Conservation (phyloP, 2,329 filamentous ascomycete genomes). For the Pseudocercospora cruenta region DNA sequence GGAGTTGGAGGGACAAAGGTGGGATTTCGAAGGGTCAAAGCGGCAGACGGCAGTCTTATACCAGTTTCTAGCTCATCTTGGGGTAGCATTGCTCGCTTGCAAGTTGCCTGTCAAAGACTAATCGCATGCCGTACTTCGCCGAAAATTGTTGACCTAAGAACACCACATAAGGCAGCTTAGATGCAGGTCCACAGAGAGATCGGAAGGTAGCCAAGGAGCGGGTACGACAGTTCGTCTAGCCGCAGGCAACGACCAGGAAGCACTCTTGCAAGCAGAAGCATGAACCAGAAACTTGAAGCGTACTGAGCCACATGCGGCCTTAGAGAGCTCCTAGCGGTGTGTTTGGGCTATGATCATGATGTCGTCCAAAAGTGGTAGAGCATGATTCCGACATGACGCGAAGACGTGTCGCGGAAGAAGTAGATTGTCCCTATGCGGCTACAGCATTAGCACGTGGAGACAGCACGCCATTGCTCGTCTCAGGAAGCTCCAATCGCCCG, state of each 20-base stretch:
- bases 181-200: slow-evolving; percentile 19
- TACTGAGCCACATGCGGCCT: slow-evolving; percentile 8
- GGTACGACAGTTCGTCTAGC: slow-evolving; percentile 15
- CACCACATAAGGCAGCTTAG: slow-evolving; percentile 2
- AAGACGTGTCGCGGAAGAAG: slow-evolving; percentile 18
- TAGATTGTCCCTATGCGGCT: slow-evolving; percentile 6
- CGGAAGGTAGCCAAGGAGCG: slow-evolving; percentile 11
- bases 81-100: neutral
- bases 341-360: slow-evolving; percentile 16
- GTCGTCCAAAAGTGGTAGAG: slow-evolving; percentile 17
- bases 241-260: slow-evolving; percentile 18
- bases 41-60: slow-evolving; percentile 17
- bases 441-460: slow-evolving; percentile 11
- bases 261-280: slow-evolving; percentile 3
- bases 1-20: slow-evolving; percentile 4
- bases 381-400: slow-evolving; percentile 12
- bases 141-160: slow-evolving; percentile 13
- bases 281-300: slow-evolving; percentile 5
- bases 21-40: neutral
- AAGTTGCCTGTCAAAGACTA: slow-evolving; percentile 9
- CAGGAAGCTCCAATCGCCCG: neutral
- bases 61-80: neutral
- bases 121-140: slow-evolving; percentile 12
- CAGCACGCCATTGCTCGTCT: slow-evolving; percentile 1
- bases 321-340: slow-evolving; percentile 15